Percentiles rank a stretch among this genome's conserved stretches.
Conservation (phyloP, 2,329 filamentous ascomycete species). For the Elsinoe perseae region DNA sequence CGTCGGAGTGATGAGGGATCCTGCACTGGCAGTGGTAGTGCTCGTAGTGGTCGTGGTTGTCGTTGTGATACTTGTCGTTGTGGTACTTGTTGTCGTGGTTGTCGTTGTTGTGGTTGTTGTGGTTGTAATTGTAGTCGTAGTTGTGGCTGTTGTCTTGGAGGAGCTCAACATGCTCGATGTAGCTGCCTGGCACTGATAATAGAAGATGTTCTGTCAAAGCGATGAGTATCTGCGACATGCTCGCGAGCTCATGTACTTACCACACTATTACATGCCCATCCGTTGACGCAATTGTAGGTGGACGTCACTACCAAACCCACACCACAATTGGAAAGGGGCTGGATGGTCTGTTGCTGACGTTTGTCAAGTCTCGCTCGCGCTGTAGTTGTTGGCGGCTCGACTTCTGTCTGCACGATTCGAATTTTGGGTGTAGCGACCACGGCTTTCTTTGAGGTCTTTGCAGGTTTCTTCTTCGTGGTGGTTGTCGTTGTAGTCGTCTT, state of each 20-base stretch:
- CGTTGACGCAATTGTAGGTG: background rate
- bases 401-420: background rate
- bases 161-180: background rate
- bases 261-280: background rate
- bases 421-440: background rate
- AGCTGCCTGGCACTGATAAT: background rate
- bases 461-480: background rate
- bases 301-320: background rate
- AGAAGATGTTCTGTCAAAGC: background rate
- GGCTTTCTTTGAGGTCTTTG: background rate
- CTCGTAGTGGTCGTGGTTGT: background rate
- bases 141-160: background rate
- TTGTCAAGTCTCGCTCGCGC: background rate
- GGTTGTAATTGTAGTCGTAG: background rate
- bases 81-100: background rate
- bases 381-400: background rate
- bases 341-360: background rate
- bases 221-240: too few relatives aligned
- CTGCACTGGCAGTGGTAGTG: background rate
- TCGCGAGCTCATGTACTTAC: too few relatives aligned
- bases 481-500: background rate
- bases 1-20: background rate
- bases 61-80: background rate
- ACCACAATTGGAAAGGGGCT: background rate
- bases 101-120: background rate